phyloP scores from a whole-genome alignment of 139 green algal genomes.

The Astrephomene gubernaculifera region DNA sequence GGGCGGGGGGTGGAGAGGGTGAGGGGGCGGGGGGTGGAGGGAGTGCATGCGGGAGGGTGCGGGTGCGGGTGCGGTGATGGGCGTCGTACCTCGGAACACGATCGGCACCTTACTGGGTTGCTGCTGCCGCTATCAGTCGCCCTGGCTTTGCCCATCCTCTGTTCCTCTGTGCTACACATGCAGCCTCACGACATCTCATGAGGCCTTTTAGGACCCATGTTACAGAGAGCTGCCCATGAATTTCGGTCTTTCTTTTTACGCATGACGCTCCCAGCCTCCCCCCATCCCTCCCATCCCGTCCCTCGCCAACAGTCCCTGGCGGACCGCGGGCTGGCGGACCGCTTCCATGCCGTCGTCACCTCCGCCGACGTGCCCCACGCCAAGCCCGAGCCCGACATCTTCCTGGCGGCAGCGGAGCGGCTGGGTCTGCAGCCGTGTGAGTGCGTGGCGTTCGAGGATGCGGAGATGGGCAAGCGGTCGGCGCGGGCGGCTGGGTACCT shows the following conservation, averaged over 20 bases:
- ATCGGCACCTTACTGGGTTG: too few relatives aligned
- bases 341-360: slow-evolving; percentile 37
- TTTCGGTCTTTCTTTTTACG: neutral
- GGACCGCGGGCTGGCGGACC: slow-evolving; percentile 29
- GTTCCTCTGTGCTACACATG: too few relatives aligned
- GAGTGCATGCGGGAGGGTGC: too few relatives aligned
- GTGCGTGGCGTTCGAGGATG: slow-evolving; percentile 39
- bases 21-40: neutral
- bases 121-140: too few relatives aligned
- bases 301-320: slow-evolving; percentile 31
- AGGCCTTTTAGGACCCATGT: too few relatives aligned
- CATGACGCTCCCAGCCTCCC: neutral
- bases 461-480: slow-evolving; percentile 17
- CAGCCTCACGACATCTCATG: too few relatives aligned
- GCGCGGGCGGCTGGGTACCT: slow-evolving; percentile 27
- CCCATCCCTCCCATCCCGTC: neutral
- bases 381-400: slow-evolving; percentile 47
- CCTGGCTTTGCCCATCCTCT: too few relatives aligned
- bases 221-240: too few relatives aligned
- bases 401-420: slow-evolving; percentile 20
- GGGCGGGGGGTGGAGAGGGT: neutral
- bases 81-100: too few relatives aligned
- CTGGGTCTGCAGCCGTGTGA: slow-evolving; percentile 24
- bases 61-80: too few relatives aligned
- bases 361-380: slow-evolving; percentile 26